These are phyloP conservation scores for Myxozyma geophila DNA, from an alignment of 805 yeast species.

Conservation along the genomic window DNA sequence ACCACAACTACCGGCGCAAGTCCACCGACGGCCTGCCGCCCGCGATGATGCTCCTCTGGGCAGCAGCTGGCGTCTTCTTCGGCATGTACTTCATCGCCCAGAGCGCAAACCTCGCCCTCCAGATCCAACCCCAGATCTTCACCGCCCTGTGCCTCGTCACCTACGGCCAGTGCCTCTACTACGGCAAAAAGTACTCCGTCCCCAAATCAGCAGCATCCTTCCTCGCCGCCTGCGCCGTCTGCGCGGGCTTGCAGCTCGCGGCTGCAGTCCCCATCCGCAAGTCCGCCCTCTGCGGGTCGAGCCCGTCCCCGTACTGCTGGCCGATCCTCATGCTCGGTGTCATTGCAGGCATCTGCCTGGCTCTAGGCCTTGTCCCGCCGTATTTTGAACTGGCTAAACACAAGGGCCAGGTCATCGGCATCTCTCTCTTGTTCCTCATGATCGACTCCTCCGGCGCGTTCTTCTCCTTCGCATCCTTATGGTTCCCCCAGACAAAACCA, in stretches of 20 bases:
- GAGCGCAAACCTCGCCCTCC: constrained; percentile 73
- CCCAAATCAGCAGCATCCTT: constrained; percentile 48
- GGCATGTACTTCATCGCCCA: constrained; percentile 78
- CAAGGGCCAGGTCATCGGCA: constrained; percentile 83
- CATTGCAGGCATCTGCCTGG: constrained; percentile 74
- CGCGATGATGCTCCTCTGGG: constrained; percentile 86
- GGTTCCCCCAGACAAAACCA: constrained; percentile 47
- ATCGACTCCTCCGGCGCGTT: constrained; percentile 85
- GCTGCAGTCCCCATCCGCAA: constrained; percentile 64
- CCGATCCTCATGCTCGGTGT: constrained; percentile 82
- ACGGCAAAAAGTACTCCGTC: constrained; percentile 45
- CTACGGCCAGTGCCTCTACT: constrained; percentile 67
- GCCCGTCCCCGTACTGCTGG: constrained; percentile 62
- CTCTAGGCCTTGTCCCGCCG: constrained; percentile 83
- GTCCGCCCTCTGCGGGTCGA: constrained; percentile 7
- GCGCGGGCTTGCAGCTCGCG: constrained; percentile 69
- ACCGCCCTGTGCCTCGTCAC: constrained; percentile 68
- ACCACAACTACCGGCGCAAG: constrained; percentile 71
- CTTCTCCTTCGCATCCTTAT: constrained; percentile 68
- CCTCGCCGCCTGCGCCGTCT: constrained; percentile 48
- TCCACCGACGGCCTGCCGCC: constrained; percentile 88
- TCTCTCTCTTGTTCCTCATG: constrained; percentile 76
- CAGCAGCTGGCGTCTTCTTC: constrained; percentile 78
- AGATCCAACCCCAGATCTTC: constrained; percentile 87
- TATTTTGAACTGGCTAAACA: constrained; percentile 82